Evolutionary conservation across 306 rosid genomes (phyloP).

Genomic region (Carpinus viminea): DNA sequence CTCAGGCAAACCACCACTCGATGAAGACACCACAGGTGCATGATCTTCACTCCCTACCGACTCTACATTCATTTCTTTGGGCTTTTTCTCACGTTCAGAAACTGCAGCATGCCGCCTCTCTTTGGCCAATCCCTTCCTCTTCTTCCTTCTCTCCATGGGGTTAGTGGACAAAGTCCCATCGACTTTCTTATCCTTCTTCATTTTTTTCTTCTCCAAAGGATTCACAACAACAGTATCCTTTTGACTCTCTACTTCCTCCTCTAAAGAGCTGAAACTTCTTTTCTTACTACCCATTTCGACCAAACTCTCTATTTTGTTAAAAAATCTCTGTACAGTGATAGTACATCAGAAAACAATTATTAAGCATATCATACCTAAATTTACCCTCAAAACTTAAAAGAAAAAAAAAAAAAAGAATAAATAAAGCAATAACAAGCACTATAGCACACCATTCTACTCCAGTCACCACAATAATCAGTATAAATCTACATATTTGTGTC

Average conservation of each 20-base stretch:
- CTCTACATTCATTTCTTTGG: constrained; percentile 16
- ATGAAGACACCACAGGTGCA: constrained; percentile 18
- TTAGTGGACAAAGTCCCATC: constrained; percentile 36
- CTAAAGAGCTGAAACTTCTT: constrained; percentile 33
- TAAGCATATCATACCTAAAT: not conserved
- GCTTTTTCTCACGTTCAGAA: constrained; percentile 22
- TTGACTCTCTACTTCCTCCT: constrained; percentile 31
- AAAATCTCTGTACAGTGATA: not conserved
- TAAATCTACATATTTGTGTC: not conserved
- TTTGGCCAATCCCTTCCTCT: constrained; percentile 68
- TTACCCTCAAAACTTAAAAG: not conserved
- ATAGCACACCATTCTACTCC: not conserved
- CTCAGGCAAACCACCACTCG: constrained; percentile 50
- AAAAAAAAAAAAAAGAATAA: not conserved
- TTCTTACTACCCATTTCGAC: constrained; percentile 50
- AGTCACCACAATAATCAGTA: not conserved
- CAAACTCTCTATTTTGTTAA: not conserved
- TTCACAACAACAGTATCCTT: constrained; percentile 27
- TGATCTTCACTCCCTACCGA: constrained; percentile 18
- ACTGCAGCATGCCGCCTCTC: constrained; percentile 31
- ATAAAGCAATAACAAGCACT: not conserved
- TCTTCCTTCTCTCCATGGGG: constrained; percentile 82
- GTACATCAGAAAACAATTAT: not conserved
- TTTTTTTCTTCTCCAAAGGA: constrained; percentile 45
- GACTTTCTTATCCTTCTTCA: constrained; percentile 34